A percentile compares a stretch with the other conserved stretches of the same genome.
phyloP scores from a whole-genome alignment of 2,329 filamentous ascomycete species.

The Trichoderma sp. region DNA sequence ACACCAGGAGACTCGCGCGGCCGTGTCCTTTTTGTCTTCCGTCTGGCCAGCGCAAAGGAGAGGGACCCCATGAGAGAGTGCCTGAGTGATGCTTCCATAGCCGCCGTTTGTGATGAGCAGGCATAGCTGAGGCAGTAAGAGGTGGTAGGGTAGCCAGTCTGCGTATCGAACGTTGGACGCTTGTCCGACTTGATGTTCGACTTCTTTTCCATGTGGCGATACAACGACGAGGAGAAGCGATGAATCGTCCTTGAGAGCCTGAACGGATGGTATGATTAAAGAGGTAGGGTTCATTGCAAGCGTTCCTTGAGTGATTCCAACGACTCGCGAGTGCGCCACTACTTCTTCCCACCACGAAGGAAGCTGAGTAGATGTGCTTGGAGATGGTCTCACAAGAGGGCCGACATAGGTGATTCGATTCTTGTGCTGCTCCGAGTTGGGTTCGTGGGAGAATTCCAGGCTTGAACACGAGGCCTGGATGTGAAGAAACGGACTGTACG shows the following conservation, averaged over 20 bases:
- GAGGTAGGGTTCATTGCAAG: slow-evolving; percentile 43
- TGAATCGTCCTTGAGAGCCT: slow-evolving; percentile 38
- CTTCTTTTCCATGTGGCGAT: slow-evolving; percentile 37
- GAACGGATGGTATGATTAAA: slow-evolving; percentile 44
- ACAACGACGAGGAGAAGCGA: slow-evolving; percentile 40
- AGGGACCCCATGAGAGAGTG: slow-evolving; percentile 41
- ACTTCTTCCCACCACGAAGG: slow-evolving; percentile 42
- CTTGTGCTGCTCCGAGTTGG: slow-evolving; percentile 32
- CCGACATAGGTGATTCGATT: slow-evolving; percentile 39
- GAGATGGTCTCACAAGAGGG: slow-evolving; percentile 38
- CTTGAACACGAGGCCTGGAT: slow-evolving; percentile 43
- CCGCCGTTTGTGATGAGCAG: slow-evolving; percentile 45
- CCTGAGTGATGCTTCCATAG: slow-evolving; percentile 44
- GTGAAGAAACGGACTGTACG: slow-evolving; percentile 44
- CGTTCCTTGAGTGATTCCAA: slow-evolving; percentile 46
- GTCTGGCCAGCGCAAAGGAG: slow-evolving; percentile 43
- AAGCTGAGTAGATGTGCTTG: slow-evolving; percentile 30
- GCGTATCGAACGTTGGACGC: slow-evolving; percentile 38
- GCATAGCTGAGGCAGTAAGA: slow-evolving; percentile 40
- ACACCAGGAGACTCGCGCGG: slow-evolving; percentile 38
- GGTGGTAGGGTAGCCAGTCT: slow-evolving; percentile 43
- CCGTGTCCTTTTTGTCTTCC: slow-evolving; percentile 45
- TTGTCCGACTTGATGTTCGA: slow-evolving; percentile 33
- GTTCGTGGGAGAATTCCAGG: slow-evolving; percentile 39
- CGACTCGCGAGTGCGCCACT: slow-evolving; percentile 34